Percentiles rank a stretch among this genome's conserved stretches.
Conservation (phyloP, 208 protist species). For the Leishmania braziliensis region DNA sequence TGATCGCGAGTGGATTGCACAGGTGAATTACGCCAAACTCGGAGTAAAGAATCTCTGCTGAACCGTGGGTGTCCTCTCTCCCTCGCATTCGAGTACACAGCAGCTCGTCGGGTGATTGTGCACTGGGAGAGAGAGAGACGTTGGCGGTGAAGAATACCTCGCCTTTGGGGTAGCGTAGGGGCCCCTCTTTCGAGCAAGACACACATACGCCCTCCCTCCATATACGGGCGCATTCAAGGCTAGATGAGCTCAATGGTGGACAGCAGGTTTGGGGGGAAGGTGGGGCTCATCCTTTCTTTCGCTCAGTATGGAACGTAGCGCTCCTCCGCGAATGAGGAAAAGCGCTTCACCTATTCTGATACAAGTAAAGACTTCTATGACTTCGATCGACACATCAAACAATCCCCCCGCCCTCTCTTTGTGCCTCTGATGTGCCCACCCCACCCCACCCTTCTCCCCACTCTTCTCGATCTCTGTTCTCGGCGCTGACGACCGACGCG, state of each 20-base stretch:
- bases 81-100: background rate
- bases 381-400: no score
- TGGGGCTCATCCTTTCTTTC: no score
- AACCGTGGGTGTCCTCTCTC: background rate
- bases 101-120: background rate
- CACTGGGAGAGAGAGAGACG: background rate
- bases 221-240: no score
- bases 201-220: background rate
- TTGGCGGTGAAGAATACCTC: background rate
- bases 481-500: background rate
- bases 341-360: no score
- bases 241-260: no score
- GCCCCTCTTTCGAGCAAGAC: background rate
- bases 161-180: background rate
- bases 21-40: background rate
- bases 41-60: background rate
- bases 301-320: no score
- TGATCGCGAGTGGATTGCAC: background rate
- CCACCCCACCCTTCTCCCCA: background rate
- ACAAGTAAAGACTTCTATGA: no score
- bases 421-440: no score
- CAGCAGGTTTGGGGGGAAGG: no score
- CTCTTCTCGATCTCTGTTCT: background rate
- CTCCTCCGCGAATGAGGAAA: no score
- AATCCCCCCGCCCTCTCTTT: no score